These are phyloP conservation scores for Capronia epimyces DNA, from an alignment of 2,329 filamentous ascomycete species.

Conservation along the genomic window DNA sequence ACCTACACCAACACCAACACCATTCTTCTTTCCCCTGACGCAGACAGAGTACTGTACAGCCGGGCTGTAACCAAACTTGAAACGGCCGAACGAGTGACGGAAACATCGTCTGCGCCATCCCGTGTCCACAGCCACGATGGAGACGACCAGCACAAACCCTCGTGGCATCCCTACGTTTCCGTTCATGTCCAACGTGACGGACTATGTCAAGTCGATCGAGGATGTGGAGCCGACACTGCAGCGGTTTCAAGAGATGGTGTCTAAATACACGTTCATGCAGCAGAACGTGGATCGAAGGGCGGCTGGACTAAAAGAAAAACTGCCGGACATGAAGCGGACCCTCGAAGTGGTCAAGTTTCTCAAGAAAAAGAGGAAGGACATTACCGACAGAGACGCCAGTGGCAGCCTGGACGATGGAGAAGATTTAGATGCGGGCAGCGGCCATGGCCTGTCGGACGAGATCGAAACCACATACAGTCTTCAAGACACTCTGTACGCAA, in stretches of 20 bases:
- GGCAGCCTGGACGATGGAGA: slow-evolving; percentile 2
- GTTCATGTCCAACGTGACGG: slow-evolving; percentile 44
- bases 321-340: slow-evolving; percentile 95
- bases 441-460: slow-evolving; percentile 10
- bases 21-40: too few species aligned
- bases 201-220: slow-evolving; percentile 43
- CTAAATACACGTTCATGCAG: slow-evolving; percentile 99
- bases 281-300: slow-evolving; percentile 81
- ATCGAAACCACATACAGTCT: slow-evolving; percentile 91
- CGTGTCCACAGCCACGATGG: slow-evolving; percentile 10
- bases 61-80: too few species aligned
- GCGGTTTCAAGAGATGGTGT: slow-evolving; percentile 50
- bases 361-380: slow-evolving; percentile 66
- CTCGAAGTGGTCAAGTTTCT: slow-evolving; percentile 85
- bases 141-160: slow-evolving; percentile 35
- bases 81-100: too few species aligned
- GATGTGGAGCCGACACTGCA: slow-evolving; percentile 45
- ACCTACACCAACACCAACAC: too few species aligned
- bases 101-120: too few species aligned
- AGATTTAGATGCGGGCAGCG: slow-evolving; percentile 1
- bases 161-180: slow-evolving; percentile 45
- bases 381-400: slow-evolving; percentile 15
- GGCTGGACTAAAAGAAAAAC: slow-evolving; percentile 80
- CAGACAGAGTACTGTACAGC: too few species aligned
- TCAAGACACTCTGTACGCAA: slow-evolving; percentile 91